Conservation (phyloP, 306 rosid genomes). For the Potentilla sterilis region DNA sequence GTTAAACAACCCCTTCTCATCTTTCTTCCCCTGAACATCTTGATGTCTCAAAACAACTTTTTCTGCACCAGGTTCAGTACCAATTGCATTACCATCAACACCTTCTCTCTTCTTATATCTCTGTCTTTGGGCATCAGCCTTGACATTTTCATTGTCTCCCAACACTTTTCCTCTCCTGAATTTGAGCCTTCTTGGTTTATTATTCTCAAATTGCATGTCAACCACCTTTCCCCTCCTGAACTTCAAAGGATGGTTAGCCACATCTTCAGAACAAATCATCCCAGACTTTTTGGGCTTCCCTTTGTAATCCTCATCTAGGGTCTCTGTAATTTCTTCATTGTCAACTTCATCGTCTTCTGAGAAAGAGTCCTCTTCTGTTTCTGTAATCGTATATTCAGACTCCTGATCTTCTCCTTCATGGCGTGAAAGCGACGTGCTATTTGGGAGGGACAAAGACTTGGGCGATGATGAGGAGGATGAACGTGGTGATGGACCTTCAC, state of each 20-base stretch:
- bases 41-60: conserved; percentile 75
- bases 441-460: conserved; percentile 31
- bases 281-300: conserved; percentile 33
- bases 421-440: conserved; percentile 9
- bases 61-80: conserved; percentile 30
- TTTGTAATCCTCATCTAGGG: conserved; percentile 29
- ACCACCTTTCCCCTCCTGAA: conserved; percentile 69
- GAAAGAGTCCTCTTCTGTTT: conserved; percentile 44
- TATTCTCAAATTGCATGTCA: conserved; percentile 42
- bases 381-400: conserved; percentile 52
- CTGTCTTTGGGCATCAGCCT: conserved; percentile 32
- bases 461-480: conserved; percentile 27
- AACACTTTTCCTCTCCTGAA: conserved; percentile 55
- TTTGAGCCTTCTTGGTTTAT: conserved; percentile 62
- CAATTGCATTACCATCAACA: conserved; percentile 23
- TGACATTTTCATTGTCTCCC: conserved; percentile 37
- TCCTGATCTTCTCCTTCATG: conserved; percentile 39
- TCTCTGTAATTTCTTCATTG: conserved; percentile 34
- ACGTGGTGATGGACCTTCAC: conserved; percentile 28
- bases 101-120: conserved; percentile 48
- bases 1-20: conserved; percentile 70
- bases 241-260: conserved; percentile 41
- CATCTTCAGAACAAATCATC: conserved; percentile 36
- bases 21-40: conserved; percentile 65
- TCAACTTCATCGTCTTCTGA: conserved; percentile 41